Percentiles rank a stretch among this genome's conserved stretches.
Evolutionary conservation across 2,329 filamentous ascomycete genomes (phyloP).

Genomic region (Colletotrichum destructivum): DNA sequence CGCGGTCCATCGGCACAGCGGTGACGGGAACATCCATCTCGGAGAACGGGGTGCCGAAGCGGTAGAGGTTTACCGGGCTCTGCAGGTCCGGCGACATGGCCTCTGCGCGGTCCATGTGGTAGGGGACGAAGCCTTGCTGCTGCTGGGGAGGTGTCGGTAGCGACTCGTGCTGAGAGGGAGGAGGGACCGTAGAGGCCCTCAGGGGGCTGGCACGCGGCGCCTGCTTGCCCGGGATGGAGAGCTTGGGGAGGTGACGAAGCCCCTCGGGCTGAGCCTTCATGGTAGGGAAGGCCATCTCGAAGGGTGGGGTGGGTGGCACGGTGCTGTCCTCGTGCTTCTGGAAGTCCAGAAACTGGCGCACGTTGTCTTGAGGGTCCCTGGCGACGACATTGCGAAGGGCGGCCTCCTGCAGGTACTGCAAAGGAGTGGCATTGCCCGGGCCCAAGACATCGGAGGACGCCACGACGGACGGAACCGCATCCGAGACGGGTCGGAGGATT

Average conservation of each 20-base stretch:
- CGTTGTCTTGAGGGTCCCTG: constrained; percentile 91
- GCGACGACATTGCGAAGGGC: constrained; percentile 78
- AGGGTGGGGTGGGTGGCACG: constrained; percentile 79
- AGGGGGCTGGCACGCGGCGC: constrained; percentile 48
- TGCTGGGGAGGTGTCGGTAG: constrained; percentile 43
- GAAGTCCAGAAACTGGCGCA: constrained; percentile 90
- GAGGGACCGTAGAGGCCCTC: constrained; percentile 49
- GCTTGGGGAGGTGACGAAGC: constrained; percentile 73
- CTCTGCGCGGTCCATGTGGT: constrained; percentile 67
- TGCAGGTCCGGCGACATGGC: constrained; percentile 70
- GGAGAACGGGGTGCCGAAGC: constrained; percentile 89
- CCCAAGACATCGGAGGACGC: constrained; percentile 94
- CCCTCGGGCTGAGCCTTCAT: constrained; percentile 65
- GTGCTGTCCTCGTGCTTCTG: constrained; percentile 76
- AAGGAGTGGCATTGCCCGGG: constrained; percentile 72
- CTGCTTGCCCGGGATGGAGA: constrained; percentile 68
- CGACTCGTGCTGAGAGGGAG: constrained; percentile 47
- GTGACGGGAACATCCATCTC: constrained; percentile 92
- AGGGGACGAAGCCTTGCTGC: constrained; percentile 59
- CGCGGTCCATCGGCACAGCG: constrained; percentile 77
- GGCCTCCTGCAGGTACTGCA: constrained; percentile 81
- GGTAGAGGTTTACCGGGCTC: constrained; percentile 76
- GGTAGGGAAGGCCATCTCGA: constrained; percentile 70
- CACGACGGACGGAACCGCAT: constrained; percentile 84
- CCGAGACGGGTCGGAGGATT: constrained; percentile 77